phyloP scores from a whole-genome alignment of 1,284 basidiomycete species.

The Laetiporus sulphureus region DNA sequence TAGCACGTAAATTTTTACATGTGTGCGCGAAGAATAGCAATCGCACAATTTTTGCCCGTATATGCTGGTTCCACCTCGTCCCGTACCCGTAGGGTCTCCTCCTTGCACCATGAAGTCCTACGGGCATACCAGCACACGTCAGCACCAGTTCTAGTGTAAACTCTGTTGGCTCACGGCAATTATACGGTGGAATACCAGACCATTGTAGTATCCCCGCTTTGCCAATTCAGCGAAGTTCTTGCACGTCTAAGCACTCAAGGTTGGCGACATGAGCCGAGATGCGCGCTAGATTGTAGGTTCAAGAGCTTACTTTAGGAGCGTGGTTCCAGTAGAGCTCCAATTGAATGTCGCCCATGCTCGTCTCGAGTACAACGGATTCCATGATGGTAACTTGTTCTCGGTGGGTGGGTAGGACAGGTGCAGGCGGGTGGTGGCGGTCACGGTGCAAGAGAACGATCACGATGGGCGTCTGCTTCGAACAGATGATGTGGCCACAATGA shows the following conservation, averaged over 20 bases:
- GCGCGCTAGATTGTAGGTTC: constrained; percentile 5
- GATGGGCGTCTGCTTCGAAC: no score
- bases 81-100: constrained; percentile 93
- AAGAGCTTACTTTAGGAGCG: constrained; percentile 67
- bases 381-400: constrained; percentile 13
- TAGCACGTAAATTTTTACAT: background rate
- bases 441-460: no score
- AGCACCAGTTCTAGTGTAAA: constrained; percentile 7
- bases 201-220: constrained; percentile 82
- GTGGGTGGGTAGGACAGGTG: background rate
- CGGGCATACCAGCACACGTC: background rate
- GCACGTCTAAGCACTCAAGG: constrained; percentile 60
- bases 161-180: constrained; percentile 54
- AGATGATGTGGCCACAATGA: no score
- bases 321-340: constrained; percentile 90
- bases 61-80: constrained; percentile 87
- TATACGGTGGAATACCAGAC: constrained; percentile 83
- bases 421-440: no score
- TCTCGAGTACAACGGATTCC: constrained; percentile 75
- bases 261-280: constrained; percentile 1
- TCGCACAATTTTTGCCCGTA: constrained; percentile 87
- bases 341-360: constrained; percentile 81
- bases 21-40: background rate
- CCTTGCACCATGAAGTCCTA: constrained; percentile 96
- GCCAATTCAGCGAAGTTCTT: constrained; percentile 88